Percentiles rank a stretch among this genome's conserved stretches.
phyloP scores from a whole-genome alignment of 2,329 filamentous ascomycete species.

The Sclerotinia glacialis region DNA sequence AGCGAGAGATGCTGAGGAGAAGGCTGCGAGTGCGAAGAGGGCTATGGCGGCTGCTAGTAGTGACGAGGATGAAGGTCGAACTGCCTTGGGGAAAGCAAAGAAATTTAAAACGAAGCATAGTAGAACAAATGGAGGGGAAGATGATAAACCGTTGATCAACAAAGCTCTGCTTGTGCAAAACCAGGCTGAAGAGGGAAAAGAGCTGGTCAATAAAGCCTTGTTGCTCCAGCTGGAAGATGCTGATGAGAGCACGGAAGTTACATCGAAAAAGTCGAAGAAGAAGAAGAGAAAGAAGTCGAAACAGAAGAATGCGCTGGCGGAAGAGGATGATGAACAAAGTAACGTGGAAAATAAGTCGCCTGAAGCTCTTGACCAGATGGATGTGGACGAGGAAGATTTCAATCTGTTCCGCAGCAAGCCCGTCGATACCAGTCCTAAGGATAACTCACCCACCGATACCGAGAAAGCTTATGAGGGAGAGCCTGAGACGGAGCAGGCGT shows the following conservation, averaged over 20 bases:
- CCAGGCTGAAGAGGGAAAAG: constrained; percentile 13
- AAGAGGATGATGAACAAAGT: constrained; percentile 3
- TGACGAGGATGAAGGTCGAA: constrained; percentile 41
- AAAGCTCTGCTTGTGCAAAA: constrained; percentile 19
- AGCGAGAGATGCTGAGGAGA: constrained; percentile 38
- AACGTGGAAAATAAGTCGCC: constrained; percentile 3
- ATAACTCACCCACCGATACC: neutral
- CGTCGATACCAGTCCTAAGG: constrained; percentile 3
- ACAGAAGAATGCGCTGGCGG: constrained; percentile 13
- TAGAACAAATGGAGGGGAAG: neutral
- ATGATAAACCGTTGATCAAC: constrained; percentile 19
- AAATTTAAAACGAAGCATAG: constrained; percentile 32
- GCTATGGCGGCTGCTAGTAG: constrained; percentile 36
- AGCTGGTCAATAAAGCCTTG: constrained; percentile 19
- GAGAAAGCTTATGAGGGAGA: constrained; percentile 22
- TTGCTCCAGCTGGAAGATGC: constrained; percentile 14
- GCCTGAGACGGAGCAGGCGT: constrained; percentile 6
- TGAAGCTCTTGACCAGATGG: constrained; percentile 17
- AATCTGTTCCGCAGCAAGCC: constrained; percentile 22
- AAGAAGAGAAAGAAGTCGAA: constrained; percentile 24
- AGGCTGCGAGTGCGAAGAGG: constrained; percentile 37
- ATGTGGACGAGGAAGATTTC: constrained; percentile 16
- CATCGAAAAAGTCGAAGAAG: constrained; percentile 22
- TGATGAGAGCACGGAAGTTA: constrained; percentile 11
- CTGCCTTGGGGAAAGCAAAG: constrained; percentile 39